Base-by-base conservation (phyloP, 2,329 filamentous ascomycete genomes). In the Exophiala dermatitidis region DNA sequence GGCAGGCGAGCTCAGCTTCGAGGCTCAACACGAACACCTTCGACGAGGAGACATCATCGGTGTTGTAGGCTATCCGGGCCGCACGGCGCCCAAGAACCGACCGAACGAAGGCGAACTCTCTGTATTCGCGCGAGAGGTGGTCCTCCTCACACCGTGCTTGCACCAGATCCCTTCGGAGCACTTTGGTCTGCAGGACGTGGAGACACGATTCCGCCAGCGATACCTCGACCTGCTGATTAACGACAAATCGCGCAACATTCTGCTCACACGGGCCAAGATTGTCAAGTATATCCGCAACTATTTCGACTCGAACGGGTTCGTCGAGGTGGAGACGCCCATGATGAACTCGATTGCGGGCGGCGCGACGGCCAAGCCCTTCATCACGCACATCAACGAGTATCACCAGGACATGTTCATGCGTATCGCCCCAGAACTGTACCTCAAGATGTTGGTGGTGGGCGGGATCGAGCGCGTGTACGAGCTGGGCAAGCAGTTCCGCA, bases 221-320 rank as follows among this genome's bases (percentile, higher is more conserved):
- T 95, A 95, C 71, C 82, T 98, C 48, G 93, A 98, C 71, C 77
- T 98, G 64, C 93, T 98, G 72, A 95, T 97, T 85, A 96, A 98
- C 73, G 87, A 95, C 66, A 79, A 79, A 58, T 88, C 86, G 43
- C 83, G 90, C 51, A 81, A 94, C 56, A 86, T 90, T 53, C 87
- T 97, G 71, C 79, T 89, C 65, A 90, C 87, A 37, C 82, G 93
- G 51, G 83, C 88, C 66, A 90, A 88, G 80, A 90, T 97, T 66
- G 82, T 95, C 67, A 83, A 81, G 57, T 96, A 89, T 68, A 86
- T 98, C 62, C 88, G 93, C 62, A 80, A 82, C 64, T 98, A 85
- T 78, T 88, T 98, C 63, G 88, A 96, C 65, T 81, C 85, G 63
- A 80, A 85, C 50, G 88, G 91, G 65, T 98, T 98, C 71, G 78